Evolutionary conservation across 2,329 filamentous ascomycete species (phyloP).

Genomic region (Pyrenophora graminea): DNA sequence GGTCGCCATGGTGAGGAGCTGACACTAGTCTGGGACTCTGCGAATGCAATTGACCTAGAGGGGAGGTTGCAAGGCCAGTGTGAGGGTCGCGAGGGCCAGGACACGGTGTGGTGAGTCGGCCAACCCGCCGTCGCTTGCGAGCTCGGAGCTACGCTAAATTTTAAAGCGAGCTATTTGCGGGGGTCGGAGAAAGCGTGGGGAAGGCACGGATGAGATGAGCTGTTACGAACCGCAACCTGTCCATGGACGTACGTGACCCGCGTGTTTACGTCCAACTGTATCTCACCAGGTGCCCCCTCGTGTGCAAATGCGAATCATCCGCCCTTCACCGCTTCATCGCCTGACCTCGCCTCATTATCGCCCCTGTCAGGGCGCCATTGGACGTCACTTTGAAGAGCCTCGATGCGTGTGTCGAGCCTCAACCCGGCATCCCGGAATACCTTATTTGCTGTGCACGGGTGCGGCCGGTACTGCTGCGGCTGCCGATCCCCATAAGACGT

Average conservation of each 20-base stretch:
- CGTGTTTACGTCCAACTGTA: neutral
- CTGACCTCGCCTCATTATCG: conserved; percentile 17
- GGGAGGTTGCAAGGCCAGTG: conserved; percentile 14
- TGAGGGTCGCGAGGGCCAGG: conserved; percentile 18
- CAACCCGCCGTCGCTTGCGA: conserved; percentile 30
- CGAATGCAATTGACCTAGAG: conserved; percentile 36
- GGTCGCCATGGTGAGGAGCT: conserved; percentile 43
- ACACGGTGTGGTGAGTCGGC: conserved; percentile 28
- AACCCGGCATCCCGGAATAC: conserved; percentile 16
- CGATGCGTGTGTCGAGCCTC: conserved; percentile 15
- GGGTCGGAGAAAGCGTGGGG: conserved; percentile 38
- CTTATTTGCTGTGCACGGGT: conserved; percentile 12
- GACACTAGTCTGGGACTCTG: conserved; percentile 15
- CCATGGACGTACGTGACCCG: neutral
- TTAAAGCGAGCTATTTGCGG: conserved; percentile 27
- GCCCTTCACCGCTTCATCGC: conserved; percentile 1
- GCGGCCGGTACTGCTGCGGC: conserved; percentile 13
- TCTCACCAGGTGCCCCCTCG: neutral
- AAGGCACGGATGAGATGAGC: conserved; percentile 22
- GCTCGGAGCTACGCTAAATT: conserved; percentile 35
- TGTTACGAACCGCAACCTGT: neutral
- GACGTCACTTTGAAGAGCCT: conserved; percentile 9
- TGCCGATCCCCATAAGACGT: conserved; percentile 24
- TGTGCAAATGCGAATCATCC: too few relatives aligned
- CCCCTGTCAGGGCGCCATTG: conserved; percentile 13